Conservation (phyloP, 2,329 filamentous ascomycete genomes). For the Colletotrichum shisoi region DNA sequence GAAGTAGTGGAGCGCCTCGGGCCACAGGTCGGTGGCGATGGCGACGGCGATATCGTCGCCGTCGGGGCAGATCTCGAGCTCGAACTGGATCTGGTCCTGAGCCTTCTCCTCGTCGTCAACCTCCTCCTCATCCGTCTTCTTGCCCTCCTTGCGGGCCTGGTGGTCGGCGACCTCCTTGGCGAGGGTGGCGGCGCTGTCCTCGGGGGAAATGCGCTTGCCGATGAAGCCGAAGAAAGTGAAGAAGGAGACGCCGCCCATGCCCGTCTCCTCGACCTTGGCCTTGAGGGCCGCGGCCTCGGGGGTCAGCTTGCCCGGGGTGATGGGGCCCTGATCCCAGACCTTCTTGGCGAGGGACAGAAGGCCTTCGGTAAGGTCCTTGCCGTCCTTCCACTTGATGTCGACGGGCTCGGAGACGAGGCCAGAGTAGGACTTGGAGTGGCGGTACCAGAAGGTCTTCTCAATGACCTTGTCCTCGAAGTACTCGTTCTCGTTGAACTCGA, state of each 20-base stretch:
- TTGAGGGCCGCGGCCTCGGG: conserved; percentile 60
- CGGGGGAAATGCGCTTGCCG: conserved; percentile 72
- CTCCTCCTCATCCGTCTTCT: conserved; percentile 57
- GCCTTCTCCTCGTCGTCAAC: conserved; percentile 70
- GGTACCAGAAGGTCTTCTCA: conserved; percentile 93
- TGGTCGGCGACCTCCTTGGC: conserved; percentile 69
- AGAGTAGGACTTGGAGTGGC: conserved; percentile 72
- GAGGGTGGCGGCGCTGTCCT: conserved; percentile 71
- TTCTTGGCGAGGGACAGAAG: conserved; percentile 76
- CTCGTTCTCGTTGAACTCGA: conserved; percentile 82
- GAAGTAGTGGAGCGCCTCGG: conserved; percentile 88
- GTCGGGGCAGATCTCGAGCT: conserved; percentile 85
- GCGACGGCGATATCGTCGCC: conserved; percentile 83
- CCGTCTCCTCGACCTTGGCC: conserved; percentile 65
- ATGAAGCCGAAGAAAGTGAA: conserved; percentile 89
- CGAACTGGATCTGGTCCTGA: conserved; percentile 68
- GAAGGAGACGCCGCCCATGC: conserved; percentile 76
- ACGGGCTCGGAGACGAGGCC: conserved; percentile 90
- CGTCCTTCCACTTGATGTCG: conserved; percentile 84
- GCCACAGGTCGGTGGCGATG: conserved; percentile 88
- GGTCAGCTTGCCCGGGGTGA: conserved; percentile 51
- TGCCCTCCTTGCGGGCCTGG: conserved; percentile 57
- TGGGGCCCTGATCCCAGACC: conserved; percentile 64
- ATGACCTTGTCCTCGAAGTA: conserved; percentile 80
- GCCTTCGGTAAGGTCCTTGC: conserved; percentile 83